Percentiles rank a stretch among this genome's conserved stretches.
These are phyloP conservation scores for Salvia sclarea DNA, from an alignment of 305 asterid species.

Conservation along the genomic window DNA sequence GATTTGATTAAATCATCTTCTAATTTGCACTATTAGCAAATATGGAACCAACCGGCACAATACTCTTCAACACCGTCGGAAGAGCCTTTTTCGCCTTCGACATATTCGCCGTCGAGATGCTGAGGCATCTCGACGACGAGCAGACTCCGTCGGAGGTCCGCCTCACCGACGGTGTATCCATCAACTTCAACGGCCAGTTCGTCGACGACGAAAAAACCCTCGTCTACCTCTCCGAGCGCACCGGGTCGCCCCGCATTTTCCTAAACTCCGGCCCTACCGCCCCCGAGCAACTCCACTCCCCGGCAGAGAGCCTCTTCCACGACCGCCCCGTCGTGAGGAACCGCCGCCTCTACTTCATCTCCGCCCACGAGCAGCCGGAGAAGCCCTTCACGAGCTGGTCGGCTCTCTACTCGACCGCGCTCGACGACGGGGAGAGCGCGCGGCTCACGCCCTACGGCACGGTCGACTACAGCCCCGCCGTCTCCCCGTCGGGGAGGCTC, in stretches of 20 bases:
- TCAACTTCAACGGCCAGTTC: constrained; percentile 70
- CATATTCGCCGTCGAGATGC: constrained; percentile 53
- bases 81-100: constrained; percentile 68
- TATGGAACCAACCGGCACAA: constrained; percentile 64
- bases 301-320: constrained; percentile 52
- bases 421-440: constrained; percentile 1
- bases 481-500: constrained; percentile 59
- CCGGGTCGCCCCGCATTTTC: constrained; percentile 60
- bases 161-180: constrained; percentile 65
- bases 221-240: constrained; percentile 63
- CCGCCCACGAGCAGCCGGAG: constrained; percentile 62
- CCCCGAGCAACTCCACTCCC: constrained; percentile 42
- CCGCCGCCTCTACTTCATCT: constrained; percentile 53
- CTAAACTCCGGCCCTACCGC: constrained; percentile 1
- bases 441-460: constrained; percentile 61
- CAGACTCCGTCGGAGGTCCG: constrained; percentile 38
- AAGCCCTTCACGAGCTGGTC: constrained; percentile 62
- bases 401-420: constrained; percentile 52
- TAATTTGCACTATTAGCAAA: not conserved
- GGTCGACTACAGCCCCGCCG: constrained; percentile 70
- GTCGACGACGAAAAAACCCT: constrained; percentile 43
- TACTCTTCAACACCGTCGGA: constrained; percentile 62
- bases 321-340: constrained; percentile 67
- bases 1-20: too few species aligned
- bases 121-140: constrained; percentile 21